These are phyloP conservation scores for Porogramme epimiltina DNA, from an alignment of 1,284 basidiomycete species.

Conservation along the genomic window DNA sequence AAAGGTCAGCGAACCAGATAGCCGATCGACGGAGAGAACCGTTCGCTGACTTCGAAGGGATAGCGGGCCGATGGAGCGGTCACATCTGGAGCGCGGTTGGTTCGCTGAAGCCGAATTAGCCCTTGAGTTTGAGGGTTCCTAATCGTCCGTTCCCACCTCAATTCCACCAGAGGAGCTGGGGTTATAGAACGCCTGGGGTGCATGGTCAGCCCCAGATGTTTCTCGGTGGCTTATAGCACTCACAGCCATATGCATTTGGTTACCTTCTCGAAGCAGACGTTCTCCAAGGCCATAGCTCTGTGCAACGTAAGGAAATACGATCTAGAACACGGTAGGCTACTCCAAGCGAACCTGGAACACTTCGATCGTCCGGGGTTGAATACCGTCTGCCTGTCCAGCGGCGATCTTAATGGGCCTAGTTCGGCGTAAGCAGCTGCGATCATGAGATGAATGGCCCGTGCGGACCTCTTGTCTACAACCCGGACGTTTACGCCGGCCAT, in stretches of 20 bases:
- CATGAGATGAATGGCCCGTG: background rate
- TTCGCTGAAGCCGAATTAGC: slow-evolving; percentile 41
- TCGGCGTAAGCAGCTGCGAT: background rate
- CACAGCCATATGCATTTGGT: slow-evolving; percentile 70
- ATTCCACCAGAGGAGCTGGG: slow-evolving; percentile 62
- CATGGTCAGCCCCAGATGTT: background rate
- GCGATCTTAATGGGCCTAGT: slow-evolving; percentile 6
- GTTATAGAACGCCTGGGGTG: slow-evolving; percentile 70
- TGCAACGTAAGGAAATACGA: no score
- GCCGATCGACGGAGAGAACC: background rate
- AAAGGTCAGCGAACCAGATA: background rate
- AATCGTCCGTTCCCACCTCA: slow-evolving; percentile 41
- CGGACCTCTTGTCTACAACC: slow-evolving; percentile 66
- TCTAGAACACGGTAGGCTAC: no score
- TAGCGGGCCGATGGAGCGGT: slow-evolving; percentile 55
- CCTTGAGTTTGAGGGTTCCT: background rate
- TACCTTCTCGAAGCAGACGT: slow-evolving; percentile 61
- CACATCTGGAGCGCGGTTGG: slow-evolving; percentile 60
- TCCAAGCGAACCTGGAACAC: slow-evolving; percentile 69
- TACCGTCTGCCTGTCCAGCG: slow-evolving; percentile 79
- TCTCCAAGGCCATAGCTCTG: slow-evolving; percentile 78
- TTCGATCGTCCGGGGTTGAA: slow-evolving; percentile 78
- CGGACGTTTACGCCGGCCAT: slow-evolving; percentile 61
- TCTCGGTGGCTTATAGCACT: background rate
- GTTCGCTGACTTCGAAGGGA: slow-evolving; percentile 56